Conservation (phyloP, 371 early-diverging fungal species). For the Mortierella sp. region DNA sequence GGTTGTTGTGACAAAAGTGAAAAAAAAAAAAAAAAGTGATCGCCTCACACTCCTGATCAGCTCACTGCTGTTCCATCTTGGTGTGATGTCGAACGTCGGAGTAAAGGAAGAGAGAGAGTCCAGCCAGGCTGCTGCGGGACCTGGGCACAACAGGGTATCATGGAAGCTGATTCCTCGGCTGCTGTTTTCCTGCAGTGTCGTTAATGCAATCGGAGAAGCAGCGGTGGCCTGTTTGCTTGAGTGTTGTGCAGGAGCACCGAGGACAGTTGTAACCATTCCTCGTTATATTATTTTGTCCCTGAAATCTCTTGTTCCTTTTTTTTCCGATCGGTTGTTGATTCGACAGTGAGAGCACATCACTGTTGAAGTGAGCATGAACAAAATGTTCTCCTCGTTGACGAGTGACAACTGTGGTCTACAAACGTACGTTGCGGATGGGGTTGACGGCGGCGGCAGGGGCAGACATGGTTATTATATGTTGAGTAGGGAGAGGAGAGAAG, state of each 20-base stretch:
- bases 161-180: background rate
- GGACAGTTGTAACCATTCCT: background rate
- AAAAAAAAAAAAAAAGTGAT: background rate
- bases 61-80: background rate
- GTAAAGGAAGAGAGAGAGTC: background rate
- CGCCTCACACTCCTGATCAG: background rate
- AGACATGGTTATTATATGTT: slow-evolving; percentile 36
- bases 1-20: background rate
- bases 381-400: background rate
- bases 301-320: slow-evolving; percentile 15
- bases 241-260: background rate
- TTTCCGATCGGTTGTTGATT: slow-evolving; percentile 11
- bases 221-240: background rate
- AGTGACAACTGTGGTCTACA: background rate
- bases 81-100: background rate
- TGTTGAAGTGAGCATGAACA: background rate
- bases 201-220: too few relatives aligned
- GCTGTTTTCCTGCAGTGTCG: background rate
- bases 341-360: too few relatives aligned
- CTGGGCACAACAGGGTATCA: background rate
- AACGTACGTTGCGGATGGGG: slow-evolving; percentile 58
- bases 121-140: background rate
- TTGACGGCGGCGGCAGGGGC: slow-evolving; percentile 46
- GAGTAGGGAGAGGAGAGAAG: slow-evolving; percentile 33
- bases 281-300: background rate